Evolutionary conservation across 1,284 basidiomycete genomes (phyloP).

Genomic region (Fomitiporia mediterranea): DNA sequence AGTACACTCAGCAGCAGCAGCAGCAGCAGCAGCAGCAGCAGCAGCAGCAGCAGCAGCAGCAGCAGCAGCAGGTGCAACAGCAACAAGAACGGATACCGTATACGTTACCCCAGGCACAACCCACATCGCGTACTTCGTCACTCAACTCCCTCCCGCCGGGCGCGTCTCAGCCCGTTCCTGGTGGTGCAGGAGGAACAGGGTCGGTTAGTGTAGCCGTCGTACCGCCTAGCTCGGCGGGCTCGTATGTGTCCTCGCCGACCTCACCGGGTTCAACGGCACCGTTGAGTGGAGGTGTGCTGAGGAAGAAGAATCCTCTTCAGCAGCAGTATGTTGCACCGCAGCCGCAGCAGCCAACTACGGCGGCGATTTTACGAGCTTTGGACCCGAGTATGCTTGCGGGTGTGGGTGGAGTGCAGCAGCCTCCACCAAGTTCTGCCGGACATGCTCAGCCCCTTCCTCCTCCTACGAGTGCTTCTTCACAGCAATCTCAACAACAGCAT

Average conservation of each 20-base stretch:
- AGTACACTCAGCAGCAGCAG: not conserved
- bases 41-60: not conserved
- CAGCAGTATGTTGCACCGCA: not conserved
- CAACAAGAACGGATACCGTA: not conserved
- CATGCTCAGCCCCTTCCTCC: too few relatives aligned
- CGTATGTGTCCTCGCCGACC: not conserved
- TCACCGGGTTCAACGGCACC: not conserved
- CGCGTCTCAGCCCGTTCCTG: not conserved
- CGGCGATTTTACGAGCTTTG: constrained; percentile 21
- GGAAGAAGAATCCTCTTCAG: constrained; percentile 4
- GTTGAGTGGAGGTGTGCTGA: not conserved
- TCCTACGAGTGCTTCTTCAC: not conserved
- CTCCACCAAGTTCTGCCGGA: too few relatives aligned
- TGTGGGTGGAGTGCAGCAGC: too few relatives aligned
- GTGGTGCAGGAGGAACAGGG: not conserved
- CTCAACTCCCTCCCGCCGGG: constrained; percentile 16
- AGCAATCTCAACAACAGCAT: not conserved
- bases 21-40: not conserved
- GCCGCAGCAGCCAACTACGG: constrained; percentile 4
- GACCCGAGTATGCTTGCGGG: constrained; percentile 17
- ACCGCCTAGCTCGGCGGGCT: not conserved
- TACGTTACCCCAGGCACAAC: constrained; percentile 4
- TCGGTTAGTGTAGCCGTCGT: not conserved
- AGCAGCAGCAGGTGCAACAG: not conserved
- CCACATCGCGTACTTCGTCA: constrained; percentile 10